Conservation (phyloP, 139 green algal genomes). For the Closterium sp. region DNA sequence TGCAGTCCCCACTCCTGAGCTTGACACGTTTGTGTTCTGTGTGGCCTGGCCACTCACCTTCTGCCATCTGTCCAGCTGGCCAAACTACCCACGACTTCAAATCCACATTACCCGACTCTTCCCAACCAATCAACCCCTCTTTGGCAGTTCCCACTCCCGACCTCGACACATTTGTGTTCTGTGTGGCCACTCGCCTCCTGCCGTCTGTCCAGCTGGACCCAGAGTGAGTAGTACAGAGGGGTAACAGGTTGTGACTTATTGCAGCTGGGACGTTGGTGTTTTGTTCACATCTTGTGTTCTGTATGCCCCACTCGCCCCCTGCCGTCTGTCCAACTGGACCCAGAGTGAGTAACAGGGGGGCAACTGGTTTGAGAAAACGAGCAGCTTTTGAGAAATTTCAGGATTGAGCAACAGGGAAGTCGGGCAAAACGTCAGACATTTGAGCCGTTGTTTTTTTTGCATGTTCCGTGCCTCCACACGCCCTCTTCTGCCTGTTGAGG, state of each 20-base stretch:
- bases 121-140: neutral
- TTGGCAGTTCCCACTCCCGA: neutral
- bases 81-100: neutral
- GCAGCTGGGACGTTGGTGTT: neutral
- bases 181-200: neutral
- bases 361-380: too few relatives aligned
- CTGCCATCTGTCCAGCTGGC: too few relatives aligned
- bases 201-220: neutral
- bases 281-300: neutral
- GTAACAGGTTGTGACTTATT: neutral
- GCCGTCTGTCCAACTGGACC: neutral
- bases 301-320: neutral
- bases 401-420: too few relatives aligned
- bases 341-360: too few relatives aligned
- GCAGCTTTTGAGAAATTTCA: too few relatives aligned
- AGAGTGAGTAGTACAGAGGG: neutral
- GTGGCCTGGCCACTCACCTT: too few relatives aligned
- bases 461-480: too few relatives aligned
- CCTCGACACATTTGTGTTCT: neutral
- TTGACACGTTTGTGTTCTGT: neutral
- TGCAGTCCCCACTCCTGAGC: neutral
- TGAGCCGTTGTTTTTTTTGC: too few relatives aligned
- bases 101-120: neutral
- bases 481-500: too few relatives aligned
- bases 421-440: too few relatives aligned